A percentile compares a stretch with the other conserved stretches of the same genome.
phyloP scores from a whole-genome alignment of 805 yeast genomes.

The Wickerhamiella slavikovae region DNA sequence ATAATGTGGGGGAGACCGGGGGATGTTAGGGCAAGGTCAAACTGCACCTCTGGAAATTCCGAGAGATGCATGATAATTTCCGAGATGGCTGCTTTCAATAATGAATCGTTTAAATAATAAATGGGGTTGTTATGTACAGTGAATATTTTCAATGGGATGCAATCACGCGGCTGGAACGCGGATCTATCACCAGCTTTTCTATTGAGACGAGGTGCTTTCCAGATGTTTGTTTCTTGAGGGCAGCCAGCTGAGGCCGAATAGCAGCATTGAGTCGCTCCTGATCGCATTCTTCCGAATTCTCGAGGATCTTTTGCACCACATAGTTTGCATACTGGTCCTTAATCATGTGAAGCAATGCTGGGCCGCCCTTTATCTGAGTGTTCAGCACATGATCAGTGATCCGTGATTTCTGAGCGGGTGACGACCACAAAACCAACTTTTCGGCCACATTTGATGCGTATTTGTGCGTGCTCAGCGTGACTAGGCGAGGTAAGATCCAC shows the following conservation, averaged over 20 bases:
- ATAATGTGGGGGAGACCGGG: no score
- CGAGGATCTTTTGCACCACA: conserved; percentile 87
- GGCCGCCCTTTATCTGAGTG: conserved; percentile 11
- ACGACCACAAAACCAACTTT: conserved; percentile 65
- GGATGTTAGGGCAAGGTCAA: no score
- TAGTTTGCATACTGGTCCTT: conserved; percentile 96
- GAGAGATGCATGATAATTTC: no score
- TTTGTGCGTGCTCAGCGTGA: conserved; percentile 81
- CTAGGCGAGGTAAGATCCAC: conserved; percentile 50
- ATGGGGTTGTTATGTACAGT: no score
- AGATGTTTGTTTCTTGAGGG: conserved; percentile 43
- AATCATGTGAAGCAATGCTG: conserved; percentile 74
- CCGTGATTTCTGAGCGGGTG: conserved; percentile 34
- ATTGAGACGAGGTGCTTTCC: conserved; percentile 75
- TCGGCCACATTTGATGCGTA: conserved; percentile 97
- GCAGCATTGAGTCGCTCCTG: conserved; percentile 49
- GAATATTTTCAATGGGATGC: no score
- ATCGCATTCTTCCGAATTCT: conserved; percentile 50
- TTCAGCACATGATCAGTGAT: conserved; percentile 41
- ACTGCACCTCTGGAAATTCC: no score
- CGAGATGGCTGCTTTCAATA: no score
- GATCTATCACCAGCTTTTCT: conserved; percentile 33
- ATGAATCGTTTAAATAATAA: no score
- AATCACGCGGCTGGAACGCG: no score
- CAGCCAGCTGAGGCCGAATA: conserved; percentile 61